Base-by-base conservation (phyloP, 306 rosid genomes). In the Urtica urens region DNA sequence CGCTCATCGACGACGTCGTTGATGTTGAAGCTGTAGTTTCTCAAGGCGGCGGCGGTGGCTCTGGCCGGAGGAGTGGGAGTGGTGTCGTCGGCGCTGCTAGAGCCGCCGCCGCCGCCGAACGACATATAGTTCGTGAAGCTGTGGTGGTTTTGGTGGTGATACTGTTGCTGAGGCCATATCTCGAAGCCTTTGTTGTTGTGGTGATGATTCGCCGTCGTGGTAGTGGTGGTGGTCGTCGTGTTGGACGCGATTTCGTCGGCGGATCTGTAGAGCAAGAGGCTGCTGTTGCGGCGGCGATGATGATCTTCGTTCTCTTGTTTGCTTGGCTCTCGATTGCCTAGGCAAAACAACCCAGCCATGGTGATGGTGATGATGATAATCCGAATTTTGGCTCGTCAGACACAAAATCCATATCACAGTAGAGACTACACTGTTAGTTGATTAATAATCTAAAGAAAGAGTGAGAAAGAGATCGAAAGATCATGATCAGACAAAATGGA, bases 341-440 rank as follows among this genome's bases (percentile, higher is more conserved):
- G 71, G 74, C 83, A 74, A 73, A 90, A 90, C 21, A 81, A 72
- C 30, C 80, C 95, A 50, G 97, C 97, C 97, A 90, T 49, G 11
- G n/a, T 13, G n/a, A 13, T 12, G 8, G 14, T 9, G 40, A 35
- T 9, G 10, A 49, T 88, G 45, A 74, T n/a, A 74, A 74, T 77
- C 62, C 63, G 41, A 67, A 74, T 81, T 77, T 70, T 47, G 72
- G 67, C 66, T n/a, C n/a, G n/a, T 62, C 38, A 45, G 27, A 45
- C 49, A 21, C 49, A 60, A 66, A 63, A 70, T 78, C 97, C 95
- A 88, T 88, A 87, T 67, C 84, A 78, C n/a, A n/a, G 58, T 23
- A 65, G 39, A 12, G 0, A 44, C 22, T 7, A 25, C 21, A 27
- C 39, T 18, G 12, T 22, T 8, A 5, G 16, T 26, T 10, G 11